These are phyloP conservation scores for Naganishia liquefaciens DNA, from an alignment of 1,284 basidiomycete genomes.

Conservation along the genomic window DNA sequence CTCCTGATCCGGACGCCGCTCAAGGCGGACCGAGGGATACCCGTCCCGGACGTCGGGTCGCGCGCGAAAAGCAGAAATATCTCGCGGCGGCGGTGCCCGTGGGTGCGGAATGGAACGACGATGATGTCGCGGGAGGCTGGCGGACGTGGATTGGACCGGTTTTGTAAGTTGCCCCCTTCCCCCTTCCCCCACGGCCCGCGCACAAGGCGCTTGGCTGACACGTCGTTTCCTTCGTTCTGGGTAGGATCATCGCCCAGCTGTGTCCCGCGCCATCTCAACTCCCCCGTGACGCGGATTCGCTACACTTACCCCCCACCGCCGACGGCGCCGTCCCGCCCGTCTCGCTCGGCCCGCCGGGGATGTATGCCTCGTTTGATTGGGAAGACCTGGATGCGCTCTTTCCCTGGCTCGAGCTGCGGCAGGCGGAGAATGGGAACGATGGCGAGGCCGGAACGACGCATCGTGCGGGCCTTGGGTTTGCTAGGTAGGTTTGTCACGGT, in stretches of 20 bases:
- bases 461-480: slow-evolving; percentile 43
- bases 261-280: not conserved
- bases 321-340: slow-evolving; percentile 40
- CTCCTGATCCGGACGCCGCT: not conserved
- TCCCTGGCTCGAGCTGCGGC: slow-evolving; percentile 46
- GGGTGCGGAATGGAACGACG: slow-evolving; percentile 41
- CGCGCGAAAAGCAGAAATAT: slow-evolving; percentile 13
- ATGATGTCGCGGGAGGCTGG: slow-evolving; percentile 29
- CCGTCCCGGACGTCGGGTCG: slow-evolving; percentile 4
- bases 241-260: not conserved
- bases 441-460: slow-evolving; percentile 7
- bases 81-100: slow-evolving; percentile 8
- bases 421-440: slow-evolving; percentile 39
- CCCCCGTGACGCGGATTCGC: not conserved
- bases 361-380: slow-evolving; percentile 49
- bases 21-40: slow-evolving; percentile 16
- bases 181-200: not conserved
- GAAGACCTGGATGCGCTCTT: slow-evolving; percentile 47
- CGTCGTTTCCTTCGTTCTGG: too few species aligned
- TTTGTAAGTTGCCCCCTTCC: slow-evolving; percentile 41
- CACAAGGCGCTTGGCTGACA: too few species aligned
- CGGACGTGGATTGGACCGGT: slow-evolving; percentile 52
- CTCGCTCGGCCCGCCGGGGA: slow-evolving; percentile 48
- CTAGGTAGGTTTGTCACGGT: not conserved
- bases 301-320: slow-evolving; percentile 3